phyloP scores from a whole-genome alignment of 805 yeast species.

The Monosporozyma solicola region DNA sequence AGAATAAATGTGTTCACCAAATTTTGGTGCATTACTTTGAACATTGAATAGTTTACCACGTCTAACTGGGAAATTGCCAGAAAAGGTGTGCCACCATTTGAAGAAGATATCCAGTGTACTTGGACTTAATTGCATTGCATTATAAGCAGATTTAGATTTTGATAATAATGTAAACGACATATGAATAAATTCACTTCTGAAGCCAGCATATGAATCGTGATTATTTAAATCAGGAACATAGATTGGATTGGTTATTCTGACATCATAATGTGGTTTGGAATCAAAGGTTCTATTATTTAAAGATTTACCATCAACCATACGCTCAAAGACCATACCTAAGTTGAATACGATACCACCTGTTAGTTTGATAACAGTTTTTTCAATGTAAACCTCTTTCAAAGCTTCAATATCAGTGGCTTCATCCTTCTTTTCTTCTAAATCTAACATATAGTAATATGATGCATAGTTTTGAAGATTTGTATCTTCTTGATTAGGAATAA shows the following conservation, averaged over 20 bases:
- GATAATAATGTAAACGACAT: slow-evolving; percentile 51
- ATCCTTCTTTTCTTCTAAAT: slow-evolving; percentile 16
- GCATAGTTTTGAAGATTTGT: slow-evolving; percentile 37
- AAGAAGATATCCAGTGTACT: slow-evolving; percentile 57
- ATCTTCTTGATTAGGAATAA: slow-evolving; percentile 36
- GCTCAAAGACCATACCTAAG: slow-evolving; percentile 50
- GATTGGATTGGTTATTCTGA: slow-evolving; percentile 48
- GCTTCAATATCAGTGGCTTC: slow-evolving; percentile 10
- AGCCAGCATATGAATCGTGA: slow-evolving; percentile 77
- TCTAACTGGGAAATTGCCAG: slow-evolving; percentile 74
- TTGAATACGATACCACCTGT: slow-evolving; percentile 53
- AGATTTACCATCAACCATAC: slow-evolving; percentile 28
- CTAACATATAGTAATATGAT: slow-evolving; percentile 41
- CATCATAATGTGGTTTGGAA: slow-evolving; percentile 52
- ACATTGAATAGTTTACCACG: slow-evolving; percentile 64
- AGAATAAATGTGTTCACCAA: slow-evolving; percentile 65
- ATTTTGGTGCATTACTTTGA: slow-evolving; percentile 47
- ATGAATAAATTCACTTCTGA: slow-evolving; percentile 76
- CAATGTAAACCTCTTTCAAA: slow-evolving; percentile 29
- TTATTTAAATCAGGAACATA: slow-evolving; percentile 35
- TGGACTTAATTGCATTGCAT: slow-evolving; percentile 73
- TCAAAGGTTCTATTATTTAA: slow-evolving; percentile 35
- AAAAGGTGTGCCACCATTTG: slow-evolving; percentile 79
- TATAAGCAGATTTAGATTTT: slow-evolving; percentile 38
- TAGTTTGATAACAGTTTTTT: slow-evolving; percentile 47